Evolutionary conservation across 2,329 filamentous ascomycete genomes (phyloP).

Genomic region (Colletotrichum neosansevieriae): DNA sequence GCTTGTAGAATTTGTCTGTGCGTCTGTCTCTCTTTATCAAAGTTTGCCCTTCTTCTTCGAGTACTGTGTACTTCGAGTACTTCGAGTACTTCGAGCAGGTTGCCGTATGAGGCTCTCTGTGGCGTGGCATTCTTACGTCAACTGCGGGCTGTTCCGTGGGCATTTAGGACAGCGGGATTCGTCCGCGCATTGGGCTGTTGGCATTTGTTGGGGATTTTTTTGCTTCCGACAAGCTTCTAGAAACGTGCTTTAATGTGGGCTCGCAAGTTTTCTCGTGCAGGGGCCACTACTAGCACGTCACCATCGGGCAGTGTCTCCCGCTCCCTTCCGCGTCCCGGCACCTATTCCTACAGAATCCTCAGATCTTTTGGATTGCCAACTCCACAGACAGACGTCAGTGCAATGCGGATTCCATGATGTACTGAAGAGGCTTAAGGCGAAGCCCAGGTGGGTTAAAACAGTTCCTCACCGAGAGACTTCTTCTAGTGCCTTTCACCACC

Average conservation of each 20-base stretch:
- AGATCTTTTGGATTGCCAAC: background rate
- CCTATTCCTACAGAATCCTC: background rate
- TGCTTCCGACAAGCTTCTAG: constrained; percentile 26
- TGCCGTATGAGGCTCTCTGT: constrained; percentile 2
- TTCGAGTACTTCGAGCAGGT: too few species aligned
- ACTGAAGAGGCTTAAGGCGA: background rate
- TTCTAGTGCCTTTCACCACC: too few species aligned
- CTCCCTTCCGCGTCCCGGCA: background rate
- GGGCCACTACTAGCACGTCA: constrained; percentile 25
- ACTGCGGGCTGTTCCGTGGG: constrained; percentile 8
- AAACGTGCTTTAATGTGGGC: constrained; percentile 34
- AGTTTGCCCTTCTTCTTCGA: too few species aligned
- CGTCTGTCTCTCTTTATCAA: background rate
- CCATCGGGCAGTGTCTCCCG: constrained; percentile 1
- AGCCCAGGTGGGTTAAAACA: background rate
- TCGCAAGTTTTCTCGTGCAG: constrained; percentile 17
- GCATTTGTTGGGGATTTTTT: background rate
- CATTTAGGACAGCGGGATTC: constrained; percentile 12
- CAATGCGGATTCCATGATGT: background rate
- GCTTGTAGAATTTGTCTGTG: background rate
- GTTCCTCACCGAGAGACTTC: background rate
- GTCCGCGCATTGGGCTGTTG: constrained; percentile 2
- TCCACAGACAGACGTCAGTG: constrained; percentile 6
- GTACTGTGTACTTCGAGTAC: too few species aligned
- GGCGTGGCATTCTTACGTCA: constrained; percentile 24